Evolutionary conservation across 2,329 filamentous ascomycete genomes (phyloP).

Genomic region (Ascochyta rabiei): DNA sequence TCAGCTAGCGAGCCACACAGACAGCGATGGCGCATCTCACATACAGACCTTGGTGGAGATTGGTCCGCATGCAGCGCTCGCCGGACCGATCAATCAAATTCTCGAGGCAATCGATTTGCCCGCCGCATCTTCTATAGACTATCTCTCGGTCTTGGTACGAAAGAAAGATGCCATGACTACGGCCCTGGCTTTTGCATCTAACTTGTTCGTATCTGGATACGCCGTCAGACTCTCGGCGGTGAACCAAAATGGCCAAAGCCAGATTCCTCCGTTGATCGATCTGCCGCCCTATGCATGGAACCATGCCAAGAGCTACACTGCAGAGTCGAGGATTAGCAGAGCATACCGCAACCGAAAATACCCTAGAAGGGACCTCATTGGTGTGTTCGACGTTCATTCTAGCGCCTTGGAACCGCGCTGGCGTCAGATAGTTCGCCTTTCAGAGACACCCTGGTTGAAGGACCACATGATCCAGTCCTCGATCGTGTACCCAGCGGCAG

Average conservation of each 20-base stretch:
- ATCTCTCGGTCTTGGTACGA: not conserved
- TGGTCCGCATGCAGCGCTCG: slow-evolving; percentile 18
- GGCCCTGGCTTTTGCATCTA: not conserved
- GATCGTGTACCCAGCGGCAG: slow-evolving; percentile 17
- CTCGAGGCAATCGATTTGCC: not conserved
- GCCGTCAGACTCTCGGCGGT: not conserved
- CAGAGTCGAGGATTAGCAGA: slow-evolving; percentile 24
- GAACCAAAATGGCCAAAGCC: not conserved
- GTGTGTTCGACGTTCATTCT: slow-evolving; percentile 15
- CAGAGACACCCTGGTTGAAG: slow-evolving; percentile 15
- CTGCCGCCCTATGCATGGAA: slow-evolving; percentile 45
- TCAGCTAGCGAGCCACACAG: slow-evolving; percentile 3
- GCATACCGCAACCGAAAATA: slow-evolving; percentile 23
- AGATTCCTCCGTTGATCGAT: not conserved
- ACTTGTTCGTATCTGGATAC: not conserved
- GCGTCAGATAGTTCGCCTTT: slow-evolving; percentile 22
- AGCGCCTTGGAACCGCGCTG: slow-evolving; percentile 28
- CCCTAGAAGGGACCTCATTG: slow-evolving; percentile 22
- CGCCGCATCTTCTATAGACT: not conserved
- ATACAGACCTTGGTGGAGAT: slow-evolving; percentile 10
- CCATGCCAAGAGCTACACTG: slow-evolving; percentile 38
- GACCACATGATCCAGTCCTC: slow-evolving; percentile 16
- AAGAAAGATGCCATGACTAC: not conserved
- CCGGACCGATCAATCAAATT: not conserved
- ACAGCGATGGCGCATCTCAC: not conserved